Evolutionary conservation across 177 flowering plant species (phyloP).

Genomic region (Vitis hybrid): DNA sequence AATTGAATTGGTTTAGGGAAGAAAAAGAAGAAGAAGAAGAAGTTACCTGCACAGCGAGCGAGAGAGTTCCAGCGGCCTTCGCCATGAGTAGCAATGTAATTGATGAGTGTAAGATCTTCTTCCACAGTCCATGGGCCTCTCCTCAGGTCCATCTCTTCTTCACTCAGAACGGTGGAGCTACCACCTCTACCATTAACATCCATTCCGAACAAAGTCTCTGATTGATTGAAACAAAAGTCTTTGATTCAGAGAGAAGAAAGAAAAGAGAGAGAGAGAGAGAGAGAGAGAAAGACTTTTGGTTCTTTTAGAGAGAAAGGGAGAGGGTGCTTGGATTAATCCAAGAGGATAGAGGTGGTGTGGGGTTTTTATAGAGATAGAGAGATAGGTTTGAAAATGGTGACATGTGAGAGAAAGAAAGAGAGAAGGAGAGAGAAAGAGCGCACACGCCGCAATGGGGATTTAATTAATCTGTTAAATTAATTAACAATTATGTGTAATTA

Average conservation of each 20-base stretch:
- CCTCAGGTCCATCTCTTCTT: slow-evolving; percentile 23
- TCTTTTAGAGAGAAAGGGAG: background rate
- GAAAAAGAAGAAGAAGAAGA: no score
- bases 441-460: slow-evolving; percentile 34
- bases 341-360: slow-evolving; percentile 25
- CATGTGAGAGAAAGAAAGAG: slow-evolving; percentile 3
- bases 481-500: slow-evolving; percentile 13
- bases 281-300: background rate
- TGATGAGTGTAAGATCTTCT: slow-evolving; percentile 31
- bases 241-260: background rate
- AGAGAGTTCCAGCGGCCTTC: slow-evolving; percentile 67
- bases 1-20: no score
- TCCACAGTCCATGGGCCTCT: slow-evolving; percentile 44
- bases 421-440: slow-evolving; percentile 11
- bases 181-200: background rate
- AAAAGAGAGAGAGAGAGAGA: background rate
- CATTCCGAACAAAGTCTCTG: background rate
- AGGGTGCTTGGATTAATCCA: slow-evolving; percentile 9
- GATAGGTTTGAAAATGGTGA: slow-evolving; percentile 21
- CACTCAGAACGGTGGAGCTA: no score
- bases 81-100: slow-evolving; percentile 42
- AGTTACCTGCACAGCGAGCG: slow-evolving; percentile 53
- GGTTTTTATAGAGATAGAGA: slow-evolving; percentile 32
- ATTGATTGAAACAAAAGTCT: background rate
- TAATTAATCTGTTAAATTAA: background rate